Evolutionary conservation across 2,329 filamentous ascomycete genomes (phyloP), one percentile per base, ranked within the genome.

Genomic region (Aschersonia sp.): DNA sequence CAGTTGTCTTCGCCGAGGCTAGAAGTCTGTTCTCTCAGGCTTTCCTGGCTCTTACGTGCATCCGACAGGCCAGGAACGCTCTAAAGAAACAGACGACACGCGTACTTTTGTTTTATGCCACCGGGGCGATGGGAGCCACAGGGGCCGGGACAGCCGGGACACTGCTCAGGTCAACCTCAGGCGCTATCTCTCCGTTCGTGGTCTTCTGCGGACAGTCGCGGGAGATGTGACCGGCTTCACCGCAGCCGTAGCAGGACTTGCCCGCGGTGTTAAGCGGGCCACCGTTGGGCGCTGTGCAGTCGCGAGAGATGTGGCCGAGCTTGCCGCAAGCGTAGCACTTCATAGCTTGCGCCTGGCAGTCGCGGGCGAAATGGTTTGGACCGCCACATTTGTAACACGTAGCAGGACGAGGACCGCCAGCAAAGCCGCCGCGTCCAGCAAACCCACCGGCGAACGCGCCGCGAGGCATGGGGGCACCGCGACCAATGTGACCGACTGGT

Each of bases 171-270:
- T 72, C 69, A 46, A 69, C 66, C 51, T 73, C 68, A 45, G 58
- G 54, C 50, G 58, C 61, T 47, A 74, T 67, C 54, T 78, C 75
- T 56, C 69, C 71, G 57, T 67, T 69, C 54, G 67, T 64, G 56
- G 62, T 67, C 79, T 83, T 81, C 79, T 88, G 67, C 50, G 88
- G 85, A 74, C 92, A 96, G 58, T 97, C 90, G 53, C 90, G 85
- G 50, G 87, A 94, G 68, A 97, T 97, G 69, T 97, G 90, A 47
- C 92, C 92, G 50, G 88, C 81, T 72, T 96, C 86, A 55, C 90
- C 87, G 64, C 92, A 98, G 67, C 89, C 85, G 74, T 98, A 98
- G 79, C 92, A 98, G 54, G 89, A 95, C 81, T 97, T 98, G 63
- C 90, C 90, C 53, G 87, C 87, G 54, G 87, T 94, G 78, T 92